Evolutionary conservation across 768 basidiomycete genomes (phyloP).

Genomic region (Boletus coccyginus): DNA sequence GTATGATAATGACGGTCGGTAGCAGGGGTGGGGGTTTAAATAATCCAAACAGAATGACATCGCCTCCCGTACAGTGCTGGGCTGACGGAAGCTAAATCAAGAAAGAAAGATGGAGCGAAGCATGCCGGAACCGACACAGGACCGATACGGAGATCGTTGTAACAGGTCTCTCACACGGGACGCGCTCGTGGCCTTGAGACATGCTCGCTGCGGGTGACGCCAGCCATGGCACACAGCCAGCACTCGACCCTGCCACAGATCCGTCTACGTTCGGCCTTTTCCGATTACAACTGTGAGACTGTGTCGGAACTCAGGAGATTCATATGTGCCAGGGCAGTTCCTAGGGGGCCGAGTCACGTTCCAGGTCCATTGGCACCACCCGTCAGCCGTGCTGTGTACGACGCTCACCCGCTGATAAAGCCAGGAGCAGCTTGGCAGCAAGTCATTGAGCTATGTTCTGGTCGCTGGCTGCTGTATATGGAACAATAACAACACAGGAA

Average conservation of each 20-base stretch:
- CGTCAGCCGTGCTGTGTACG: neutral
- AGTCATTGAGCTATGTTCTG: neutral
- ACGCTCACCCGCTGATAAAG: neutral
- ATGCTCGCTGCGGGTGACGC: constrained; percentile 10
- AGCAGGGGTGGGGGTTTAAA: constrained; percentile 23
- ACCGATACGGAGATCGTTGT: constrained; percentile 21
- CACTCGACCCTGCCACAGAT: constrained; percentile 13
- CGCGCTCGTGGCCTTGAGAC: constrained; percentile 9
- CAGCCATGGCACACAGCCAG: constrained; percentile 19
- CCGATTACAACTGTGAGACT: neutral
- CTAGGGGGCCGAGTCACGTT: neutral
- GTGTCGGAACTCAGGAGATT: neutral
- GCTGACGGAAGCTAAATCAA: constrained; percentile 20
- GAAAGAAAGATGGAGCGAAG: constrained; percentile 20
- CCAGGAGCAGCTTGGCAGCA: neutral
- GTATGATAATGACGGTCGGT: neutral
- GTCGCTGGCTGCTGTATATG: no score
- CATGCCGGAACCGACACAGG: constrained; percentile 32
- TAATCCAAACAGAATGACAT: constrained; percentile 20
- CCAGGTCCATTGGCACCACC: neutral
- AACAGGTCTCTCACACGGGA: constrained; percentile 18
- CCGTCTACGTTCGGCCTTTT: constrained; percentile 5
- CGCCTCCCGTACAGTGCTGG: constrained; percentile 20
- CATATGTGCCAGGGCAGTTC: constrained; percentile 10
- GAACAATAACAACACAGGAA: neutral